phyloP scores from a whole-genome alignment of 2,329 filamentous ascomycete species.

The Stachybotrys chartarum region DNA sequence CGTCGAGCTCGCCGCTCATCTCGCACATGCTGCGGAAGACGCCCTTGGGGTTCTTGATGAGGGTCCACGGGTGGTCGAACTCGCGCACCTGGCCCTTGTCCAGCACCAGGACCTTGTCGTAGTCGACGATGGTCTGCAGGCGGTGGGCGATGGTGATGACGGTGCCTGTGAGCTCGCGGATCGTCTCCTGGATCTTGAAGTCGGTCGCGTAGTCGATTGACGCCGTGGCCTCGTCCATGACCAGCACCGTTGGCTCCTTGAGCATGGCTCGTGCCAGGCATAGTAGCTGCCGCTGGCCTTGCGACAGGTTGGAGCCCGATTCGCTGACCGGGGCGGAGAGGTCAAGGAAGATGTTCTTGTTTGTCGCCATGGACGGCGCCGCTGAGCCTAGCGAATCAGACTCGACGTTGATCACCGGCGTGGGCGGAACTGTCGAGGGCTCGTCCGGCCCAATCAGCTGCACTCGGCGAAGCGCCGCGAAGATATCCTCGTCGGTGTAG shows the following conservation, averaged over 20 bases:
- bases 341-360: slow-evolving; percentile 93
- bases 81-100: slow-evolving; percentile 85
- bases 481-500: slow-evolving; percentile 88
- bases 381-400: slow-evolving; percentile 13
- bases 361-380: slow-evolving; percentile 46
- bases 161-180: slow-evolving; percentile 86
- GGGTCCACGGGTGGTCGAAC: slow-evolving; percentile 80
- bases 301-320: slow-evolving; percentile 88
- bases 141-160: slow-evolving; percentile 96
- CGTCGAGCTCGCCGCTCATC: slow-evolving; percentile 51
- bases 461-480: slow-evolving; percentile 76
- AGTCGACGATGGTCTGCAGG: slow-evolving; percentile 94
- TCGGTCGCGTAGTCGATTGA: slow-evolving; percentile 97
- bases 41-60: slow-evolving; percentile 65
- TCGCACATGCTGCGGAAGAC: slow-evolving; percentile 58
- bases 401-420: slow-evolving; percentile 10
- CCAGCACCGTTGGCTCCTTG: slow-evolving; percentile 84
- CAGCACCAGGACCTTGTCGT: slow-evolving; percentile 92
- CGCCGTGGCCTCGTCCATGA: slow-evolving; percentile 98
- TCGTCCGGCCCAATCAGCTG: slow-evolving; percentile 70
- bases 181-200: slow-evolving; percentile 90
- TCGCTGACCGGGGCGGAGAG: slow-evolving; percentile 78
- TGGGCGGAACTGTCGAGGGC: slow-evolving; percentile 20
- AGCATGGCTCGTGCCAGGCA: slow-evolving; percentile 90
- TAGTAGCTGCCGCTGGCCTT: slow-evolving; percentile 90